phyloP scores from a whole-genome alignment of 2,329 filamentous ascomycete genomes.

The Paraphoma chrysanthemicola region DNA sequence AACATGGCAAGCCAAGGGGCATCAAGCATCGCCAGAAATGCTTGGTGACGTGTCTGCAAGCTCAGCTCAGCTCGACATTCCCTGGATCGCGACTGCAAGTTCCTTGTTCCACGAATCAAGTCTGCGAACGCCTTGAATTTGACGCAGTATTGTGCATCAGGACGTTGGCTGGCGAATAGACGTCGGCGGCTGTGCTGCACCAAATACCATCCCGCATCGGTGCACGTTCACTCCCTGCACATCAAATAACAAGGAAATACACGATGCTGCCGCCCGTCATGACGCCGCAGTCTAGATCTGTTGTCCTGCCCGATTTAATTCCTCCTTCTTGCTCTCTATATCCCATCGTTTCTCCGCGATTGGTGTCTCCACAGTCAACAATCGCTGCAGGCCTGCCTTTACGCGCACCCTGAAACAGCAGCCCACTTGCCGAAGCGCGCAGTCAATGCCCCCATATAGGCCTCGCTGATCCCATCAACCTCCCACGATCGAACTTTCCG shows the following conservation, averaged over 20 bases:
- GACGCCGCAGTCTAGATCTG: slow-evolving; percentile 19
- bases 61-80: slow-evolving; percentile 6
- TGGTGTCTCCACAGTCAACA: slow-evolving; percentile 6
- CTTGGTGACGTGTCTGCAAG: slow-evolving; percentile 34
- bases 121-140: not conserved
- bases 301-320: slow-evolving; percentile 9
- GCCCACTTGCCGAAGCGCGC: not conserved
- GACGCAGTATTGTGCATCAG: slow-evolving; percentile 5
- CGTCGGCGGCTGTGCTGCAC: slow-evolving; percentile 5
- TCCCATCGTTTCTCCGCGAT: slow-evolving; percentile 1
- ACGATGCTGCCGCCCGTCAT: slow-evolving; percentile 16
- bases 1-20: slow-evolving; percentile 25
- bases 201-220: slow-evolving; percentile 6
- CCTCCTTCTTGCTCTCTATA: not conserved
- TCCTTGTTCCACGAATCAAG: slow-evolving; percentile 1
- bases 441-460: slow-evolving; percentile 12
- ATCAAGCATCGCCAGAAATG: slow-evolving; percentile 34
- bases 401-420: slow-evolving; percentile 21
- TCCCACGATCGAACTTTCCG: not conserved
- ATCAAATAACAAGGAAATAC: slow-evolving; percentile 30
- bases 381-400: slow-evolving; percentile 13
- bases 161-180: slow-evolving; percentile 12
- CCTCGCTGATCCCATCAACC: slow-evolving; percentile 3
- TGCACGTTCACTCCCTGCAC: slow-evolving; percentile 12
- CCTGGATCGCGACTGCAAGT: not conserved